Evolutionary conservation across 768 basidiomycete genomes (phyloP), one percentile per base, ranked within the genome.

Genomic region (Lactarius tabidus): DNA sequence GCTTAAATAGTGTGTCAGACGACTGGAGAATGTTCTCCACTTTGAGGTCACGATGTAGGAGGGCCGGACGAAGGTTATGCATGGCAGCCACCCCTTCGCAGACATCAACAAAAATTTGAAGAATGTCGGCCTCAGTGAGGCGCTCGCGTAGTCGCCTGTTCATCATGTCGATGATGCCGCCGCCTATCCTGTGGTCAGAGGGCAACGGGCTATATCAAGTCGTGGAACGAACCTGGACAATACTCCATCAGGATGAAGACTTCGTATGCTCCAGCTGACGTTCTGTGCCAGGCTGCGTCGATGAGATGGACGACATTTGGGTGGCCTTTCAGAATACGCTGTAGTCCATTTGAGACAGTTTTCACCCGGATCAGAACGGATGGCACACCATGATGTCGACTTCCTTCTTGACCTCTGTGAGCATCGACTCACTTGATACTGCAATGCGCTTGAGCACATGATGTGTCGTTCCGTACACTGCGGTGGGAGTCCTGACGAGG

Each of bases 131-230:
- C 77, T 99, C 97, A 2, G 93, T 95, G 48, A 98, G 82, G 29
- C 97, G 86, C 77, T 98, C 95, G 60, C 95, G 85, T 54, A 99
- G 82, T 59, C 97, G 86, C 70, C 95, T 87, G 77, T 99, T 99
- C 92, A 99, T 95, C 89, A 98, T 95, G 78, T 99, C 97, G 76
- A 99, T 98, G 69, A 99, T 98, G 39, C 97, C 97, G 43, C 97
- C 97, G 56, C 95, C 95, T 93, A 69, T 17, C 60, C 43, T 52
- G 68, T 71, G 57, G 64, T 71, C 48, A 71, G 43, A 59, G 39
- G 23, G 52, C n/a, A 28, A 23, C 20, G 9, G 59, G 38, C 33
- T 33, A 33, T 8, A 33, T 57, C 20, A 26, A 15, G 12, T 14
- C 29, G 51, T 57, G 57, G 33, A 52, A 77, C 83, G 69, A 72